phyloP scores from a whole-genome alignment of 2,329 filamentous ascomycete genomes.

The Diaporthe humulicola region DNA sequence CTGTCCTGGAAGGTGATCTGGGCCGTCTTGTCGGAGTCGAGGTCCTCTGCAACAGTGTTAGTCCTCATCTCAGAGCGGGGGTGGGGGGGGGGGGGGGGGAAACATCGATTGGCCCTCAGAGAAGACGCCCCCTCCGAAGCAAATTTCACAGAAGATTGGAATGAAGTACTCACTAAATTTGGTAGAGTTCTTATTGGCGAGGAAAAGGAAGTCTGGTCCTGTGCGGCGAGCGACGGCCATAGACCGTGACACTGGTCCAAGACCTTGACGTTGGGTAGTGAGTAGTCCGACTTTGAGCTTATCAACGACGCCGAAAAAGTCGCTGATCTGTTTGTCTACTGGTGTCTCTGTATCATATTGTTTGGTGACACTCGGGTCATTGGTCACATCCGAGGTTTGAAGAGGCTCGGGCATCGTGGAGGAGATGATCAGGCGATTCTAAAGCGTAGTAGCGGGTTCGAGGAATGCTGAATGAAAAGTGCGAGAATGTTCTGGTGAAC shows the following conservation, averaged over 20 bases:
- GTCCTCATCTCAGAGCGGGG: not conserved
- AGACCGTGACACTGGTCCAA: not conserved
- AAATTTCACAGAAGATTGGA: too few relatives aligned
- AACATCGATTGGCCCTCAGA: not conserved
- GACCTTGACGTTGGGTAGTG: not conserved
- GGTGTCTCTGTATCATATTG: not conserved
- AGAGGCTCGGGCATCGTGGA: not conserved
- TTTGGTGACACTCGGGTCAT: not conserved
- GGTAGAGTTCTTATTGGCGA: not conserved
- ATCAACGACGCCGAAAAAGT: not conserved
- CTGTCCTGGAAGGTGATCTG: not conserved
- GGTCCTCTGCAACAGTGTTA: not conserved
- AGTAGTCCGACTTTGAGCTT: not conserved
- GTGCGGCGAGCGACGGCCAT: not conserved
- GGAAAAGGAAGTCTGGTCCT: not conserved
- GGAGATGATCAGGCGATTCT: not conserved
- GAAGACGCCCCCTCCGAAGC: too few relatives aligned
- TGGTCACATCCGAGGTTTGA: not conserved
- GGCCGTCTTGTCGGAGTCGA: not conserved
- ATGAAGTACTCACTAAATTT: not conserved
- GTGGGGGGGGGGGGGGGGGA: too few relatives aligned
- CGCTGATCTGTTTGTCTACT: not conserved
- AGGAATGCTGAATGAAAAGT: not conserved
- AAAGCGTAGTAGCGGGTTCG: not conserved
- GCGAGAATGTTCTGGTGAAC: not conserved